A percentile compares a stretch with the other conserved stretches of the same genome.
Evolutionary conservation across 352 stramenopile genomes (phyloP).

Genomic region (Discostella stelligera): DNA sequence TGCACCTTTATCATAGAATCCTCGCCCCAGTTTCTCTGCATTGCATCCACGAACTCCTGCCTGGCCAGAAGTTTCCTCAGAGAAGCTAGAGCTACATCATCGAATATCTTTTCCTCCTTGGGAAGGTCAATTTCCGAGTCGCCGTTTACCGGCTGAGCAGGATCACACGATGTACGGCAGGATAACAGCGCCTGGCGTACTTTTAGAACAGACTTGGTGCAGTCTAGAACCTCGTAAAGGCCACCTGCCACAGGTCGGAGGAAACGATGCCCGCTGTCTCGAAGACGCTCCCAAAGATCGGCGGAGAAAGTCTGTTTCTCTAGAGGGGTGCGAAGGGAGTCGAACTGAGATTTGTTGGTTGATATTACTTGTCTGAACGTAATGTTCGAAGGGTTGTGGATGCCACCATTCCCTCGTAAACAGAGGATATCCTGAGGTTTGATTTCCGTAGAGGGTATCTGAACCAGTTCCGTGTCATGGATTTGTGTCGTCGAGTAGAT

Average conservation of each 20-base stretch:
- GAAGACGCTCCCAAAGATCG: slow-evolving; percentile 8
- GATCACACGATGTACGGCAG: background rate
- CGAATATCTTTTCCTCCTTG: slow-evolving; percentile 5
- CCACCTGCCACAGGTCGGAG: background rate
- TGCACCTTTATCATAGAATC: slow-evolving; percentile 1
- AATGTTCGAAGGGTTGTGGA: background rate
- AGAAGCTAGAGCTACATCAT: slow-evolving; percentile 1
- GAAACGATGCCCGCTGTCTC: slow-evolving; percentile 7
- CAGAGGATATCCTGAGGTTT: slow-evolving; percentile 1
- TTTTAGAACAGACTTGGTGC: slow-evolving; percentile 11
- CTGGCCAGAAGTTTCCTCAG: background rate
- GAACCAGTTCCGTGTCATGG: background rate
- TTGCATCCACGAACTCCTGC: background rate
- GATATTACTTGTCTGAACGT: slow-evolving; percentile 9
- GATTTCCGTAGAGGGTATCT: background rate
- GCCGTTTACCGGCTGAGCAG: background rate
- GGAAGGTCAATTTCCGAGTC: background rate
- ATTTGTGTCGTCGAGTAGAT: background rate
- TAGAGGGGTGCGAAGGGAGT: background rate
- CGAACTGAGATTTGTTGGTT: slow-evolving; percentile 11
- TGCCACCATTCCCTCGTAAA: background rate
- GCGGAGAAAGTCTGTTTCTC: background rate
- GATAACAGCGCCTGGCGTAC: background rate
- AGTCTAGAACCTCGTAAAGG: slow-evolving; percentile 9
- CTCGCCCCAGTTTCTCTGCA: slow-evolving; percentile 1